Conservation (phyloP, 1,284 basidiomycete species). For the Tilletiaria anomala region DNA sequence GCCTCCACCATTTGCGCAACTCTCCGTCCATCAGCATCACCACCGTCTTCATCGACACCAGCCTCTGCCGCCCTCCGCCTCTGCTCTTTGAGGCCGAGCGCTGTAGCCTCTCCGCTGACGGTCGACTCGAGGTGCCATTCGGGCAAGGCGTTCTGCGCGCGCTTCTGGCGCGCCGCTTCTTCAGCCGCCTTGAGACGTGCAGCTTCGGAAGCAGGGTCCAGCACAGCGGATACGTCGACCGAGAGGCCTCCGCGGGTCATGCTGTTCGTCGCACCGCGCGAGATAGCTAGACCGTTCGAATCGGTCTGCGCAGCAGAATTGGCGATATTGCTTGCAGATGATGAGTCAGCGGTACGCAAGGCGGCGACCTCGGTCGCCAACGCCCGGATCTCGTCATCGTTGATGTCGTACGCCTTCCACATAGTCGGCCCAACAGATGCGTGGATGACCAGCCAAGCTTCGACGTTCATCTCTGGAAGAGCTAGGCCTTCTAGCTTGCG, state of each 20-base stretch:
- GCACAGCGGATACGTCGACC: not conserved
- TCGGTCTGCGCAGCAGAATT: not conserved
- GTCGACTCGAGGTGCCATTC: slow-evolving; percentile 89
- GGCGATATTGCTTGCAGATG: not conserved
- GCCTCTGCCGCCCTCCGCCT: slow-evolving; percentile 4
- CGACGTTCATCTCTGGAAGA: no score
- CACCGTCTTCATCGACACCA: no score
- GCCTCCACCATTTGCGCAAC: no score
- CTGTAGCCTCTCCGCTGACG: slow-evolving; percentile 76
- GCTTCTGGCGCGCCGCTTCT: slow-evolving; percentile 9
- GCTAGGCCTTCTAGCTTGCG: no score
- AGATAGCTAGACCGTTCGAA: not conserved
- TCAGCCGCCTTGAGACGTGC: no score
- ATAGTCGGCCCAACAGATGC: not conserved
- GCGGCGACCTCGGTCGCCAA: not conserved
- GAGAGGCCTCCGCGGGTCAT: not conserved
- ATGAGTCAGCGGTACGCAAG: not conserved
- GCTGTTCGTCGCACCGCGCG: not conserved
- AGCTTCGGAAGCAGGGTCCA: no score
- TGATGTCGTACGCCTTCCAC: not conserved
- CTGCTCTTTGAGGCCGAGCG: slow-evolving; percentile 49
- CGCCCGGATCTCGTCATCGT: not conserved
- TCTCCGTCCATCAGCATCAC: no score
- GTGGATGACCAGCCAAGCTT: not conserved
- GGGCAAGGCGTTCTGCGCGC: slow-evolving; percentile 75